Evolutionary conservation across 345 rosid species (phyloP), one percentile per base, ranked within the genome.

Genomic region (Kandelia obovata): DNA sequence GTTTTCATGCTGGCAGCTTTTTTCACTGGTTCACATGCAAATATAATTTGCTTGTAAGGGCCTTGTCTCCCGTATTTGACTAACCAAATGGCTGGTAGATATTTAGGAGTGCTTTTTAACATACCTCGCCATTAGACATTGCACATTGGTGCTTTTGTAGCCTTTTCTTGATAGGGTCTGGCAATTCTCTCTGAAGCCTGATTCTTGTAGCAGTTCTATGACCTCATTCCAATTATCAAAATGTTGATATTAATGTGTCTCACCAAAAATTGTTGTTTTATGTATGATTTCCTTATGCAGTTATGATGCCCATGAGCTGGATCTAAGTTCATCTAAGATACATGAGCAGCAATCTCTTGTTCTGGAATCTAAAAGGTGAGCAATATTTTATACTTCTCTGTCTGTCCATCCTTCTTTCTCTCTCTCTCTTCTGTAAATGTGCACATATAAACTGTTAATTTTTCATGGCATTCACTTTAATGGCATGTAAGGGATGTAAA

Each of bases 311-410:
- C 80, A 78, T 19, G 96, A 88, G 53, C 30, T 80, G 78, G 91
- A 85, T 66, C 69, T 34, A 67, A 85, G 81, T 66, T 77, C 87
- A 57, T 77, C 77, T 5, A 73, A 75, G 78, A 75, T 57, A 60
- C 73, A 74, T 2, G 78, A 86, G 71, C 79, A 79, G 67, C 90
- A 86, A 68, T 47, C 77, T 65, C 85, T 83, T 75, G 83, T 87
- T 64, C 75, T 83, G 67, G 85, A 88, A 61, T 71, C 91, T 43
- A 85, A 81, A 84, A 83, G 90, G 93, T 84, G 56, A 74, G 78
- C 32, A 61, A 37, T 61, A 58, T 8, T 61, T 63, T 8, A 27
- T 58, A 5, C 17, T 47, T 7, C 7, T 21, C 16, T 51, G 11
- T 47, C 10, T 30, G 20, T 43, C 19, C 21, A 13, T 43, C 5